phyloP scores from a whole-genome alignment of 1,284 basidiomycete species.

The Cystobasidium slooffiae region DNA sequence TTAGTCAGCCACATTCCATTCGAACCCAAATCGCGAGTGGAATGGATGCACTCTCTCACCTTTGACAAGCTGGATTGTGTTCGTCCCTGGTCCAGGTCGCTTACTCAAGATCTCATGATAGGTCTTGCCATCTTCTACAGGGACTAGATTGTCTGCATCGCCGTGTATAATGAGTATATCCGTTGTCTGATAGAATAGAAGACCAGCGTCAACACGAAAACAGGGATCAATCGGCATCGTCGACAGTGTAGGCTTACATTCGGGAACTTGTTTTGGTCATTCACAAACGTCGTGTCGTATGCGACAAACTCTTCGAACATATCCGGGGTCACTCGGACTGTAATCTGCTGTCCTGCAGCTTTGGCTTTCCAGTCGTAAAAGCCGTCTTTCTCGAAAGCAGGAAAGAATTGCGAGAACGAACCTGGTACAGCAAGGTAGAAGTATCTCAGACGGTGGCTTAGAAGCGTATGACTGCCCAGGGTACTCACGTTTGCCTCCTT shows the following conservation, averaged over 20 bases:
- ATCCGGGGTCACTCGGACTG: constrained; percentile 32
- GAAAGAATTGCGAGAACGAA: constrained; percentile 31
- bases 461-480: not conserved
- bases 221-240: not conserved
- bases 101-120: constrained; percentile 34
- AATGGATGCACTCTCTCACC: constrained; percentile 1
- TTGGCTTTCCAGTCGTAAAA: constrained; percentile 41
- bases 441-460: not conserved
- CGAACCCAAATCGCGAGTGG: too few species aligned
- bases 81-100: constrained; percentile 33
- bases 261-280: constrained; percentile 32
- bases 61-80: constrained; percentile 14
- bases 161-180: constrained; percentile 38
- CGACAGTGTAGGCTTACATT: constrained; percentile 9
- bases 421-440: not conserved
- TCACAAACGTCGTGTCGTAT: constrained; percentile 32
- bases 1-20: not conserved
- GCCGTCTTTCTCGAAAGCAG: constrained; percentile 40
- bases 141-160: constrained; percentile 32
- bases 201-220: not conserved
- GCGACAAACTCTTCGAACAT: constrained; percentile 36
- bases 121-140: constrained; percentile 37
- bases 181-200: not conserved
- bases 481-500: constrained; percentile 30
- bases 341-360: constrained; percentile 35